Conservation (phyloP, 208 protist genomes). For the Acanthamoeba sp. region DNA sequence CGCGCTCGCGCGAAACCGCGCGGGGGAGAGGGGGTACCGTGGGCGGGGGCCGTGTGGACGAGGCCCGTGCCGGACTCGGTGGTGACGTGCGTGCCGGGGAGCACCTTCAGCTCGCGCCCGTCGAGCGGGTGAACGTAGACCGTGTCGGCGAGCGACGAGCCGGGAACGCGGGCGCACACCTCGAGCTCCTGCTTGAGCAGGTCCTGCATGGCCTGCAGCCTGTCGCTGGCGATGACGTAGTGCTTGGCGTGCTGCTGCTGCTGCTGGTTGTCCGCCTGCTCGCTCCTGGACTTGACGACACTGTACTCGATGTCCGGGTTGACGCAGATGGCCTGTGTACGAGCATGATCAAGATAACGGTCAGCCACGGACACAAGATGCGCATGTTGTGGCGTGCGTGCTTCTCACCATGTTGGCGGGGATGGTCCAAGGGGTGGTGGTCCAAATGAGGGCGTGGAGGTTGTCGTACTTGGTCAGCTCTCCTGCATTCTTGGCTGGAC, state of each 20-base stretch:
- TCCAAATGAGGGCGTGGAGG: slow-evolving; percentile 87
- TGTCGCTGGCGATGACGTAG: slow-evolving; percentile 75
- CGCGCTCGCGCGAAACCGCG: not conserved
- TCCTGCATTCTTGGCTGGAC: not conserved
- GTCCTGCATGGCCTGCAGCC: slow-evolving; percentile 43
- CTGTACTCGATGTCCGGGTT: slow-evolving; percentile 86
- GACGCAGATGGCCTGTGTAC: slow-evolving; percentile 88
- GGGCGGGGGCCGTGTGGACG: slow-evolving; percentile 92
- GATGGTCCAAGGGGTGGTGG: slow-evolving; percentile 93
- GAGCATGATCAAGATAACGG: not conserved
- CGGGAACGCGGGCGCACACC: slow-evolving; percentile 3
- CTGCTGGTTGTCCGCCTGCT: too few relatives aligned
- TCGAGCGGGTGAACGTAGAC: slow-evolving; percentile 78
- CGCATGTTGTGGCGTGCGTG: not conserved
- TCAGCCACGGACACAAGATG: not conserved
- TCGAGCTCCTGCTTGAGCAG: not conserved
- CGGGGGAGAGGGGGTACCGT: slow-evolving; percentile 82
- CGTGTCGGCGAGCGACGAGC: slow-evolving; percentile 42
- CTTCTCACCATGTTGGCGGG: slow-evolving; percentile 84
- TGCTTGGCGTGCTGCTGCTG: not conserved
- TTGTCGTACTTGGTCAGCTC: not conserved
- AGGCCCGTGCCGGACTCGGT: slow-evolving; percentile 89
- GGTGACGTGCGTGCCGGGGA: slow-evolving; percentile 88
- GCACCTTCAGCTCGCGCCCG: slow-evolving; percentile 18
- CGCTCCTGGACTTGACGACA: slow-evolving; percentile 59